These are phyloP conservation scores for Craspedostauros australis DNA, from an alignment of 108 stramenopile genomes.

Conservation along the genomic window DNA sequence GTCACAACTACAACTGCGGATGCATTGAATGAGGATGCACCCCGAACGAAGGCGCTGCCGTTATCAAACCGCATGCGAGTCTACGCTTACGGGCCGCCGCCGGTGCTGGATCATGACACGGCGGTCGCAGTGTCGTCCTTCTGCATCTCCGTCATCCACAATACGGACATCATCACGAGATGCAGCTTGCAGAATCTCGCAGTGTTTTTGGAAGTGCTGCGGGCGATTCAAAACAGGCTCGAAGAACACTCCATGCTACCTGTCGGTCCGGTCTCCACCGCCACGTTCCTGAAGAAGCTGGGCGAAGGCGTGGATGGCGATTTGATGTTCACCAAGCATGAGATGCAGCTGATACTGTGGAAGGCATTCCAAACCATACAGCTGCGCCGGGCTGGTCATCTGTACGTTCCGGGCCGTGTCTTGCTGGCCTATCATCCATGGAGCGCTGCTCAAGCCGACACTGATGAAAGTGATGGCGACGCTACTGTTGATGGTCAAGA, in stretches of 20 bases:
- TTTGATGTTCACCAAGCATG: slow-evolving; percentile 27
- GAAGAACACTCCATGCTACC: slow-evolving; percentile 40
- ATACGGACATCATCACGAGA: slow-evolving; percentile 63
- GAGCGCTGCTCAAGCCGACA: no score
- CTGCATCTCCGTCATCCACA: slow-evolving; percentile 55
- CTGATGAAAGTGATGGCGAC: no score
- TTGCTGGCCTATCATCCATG: slow-evolving; percentile 47
- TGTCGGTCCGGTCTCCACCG: slow-evolving; percentile 17
- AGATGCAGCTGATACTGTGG: slow-evolving; percentile 28
- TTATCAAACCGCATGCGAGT: slow-evolving; percentile 33
- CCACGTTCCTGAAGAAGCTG: slow-evolving; percentile 45
- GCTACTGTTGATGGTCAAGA: not conserved
- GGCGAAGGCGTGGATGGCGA: slow-evolving; percentile 31
- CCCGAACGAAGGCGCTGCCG: no score
- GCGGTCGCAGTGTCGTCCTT: slow-evolving; percentile 47
- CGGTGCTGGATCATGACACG: slow-evolving; percentile 54
- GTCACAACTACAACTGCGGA: no score
- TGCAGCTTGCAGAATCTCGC: slow-evolving; percentile 56
- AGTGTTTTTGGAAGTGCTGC: slow-evolving; percentile 48
- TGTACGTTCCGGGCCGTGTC: slow-evolving; percentile 56
- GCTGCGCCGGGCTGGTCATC: slow-evolving; percentile 47
- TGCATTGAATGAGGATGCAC: no score
- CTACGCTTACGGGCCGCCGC: slow-evolving; percentile 69
- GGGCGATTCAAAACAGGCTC: slow-evolving; percentile 30
- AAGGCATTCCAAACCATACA: slow-evolving; percentile 38